Evolutionary conservation across 495 filamentous ascomycete genomes (phyloP), one percentile per base, ranked within the genome.

Genomic region (Amniculicola lignicola): DNA sequence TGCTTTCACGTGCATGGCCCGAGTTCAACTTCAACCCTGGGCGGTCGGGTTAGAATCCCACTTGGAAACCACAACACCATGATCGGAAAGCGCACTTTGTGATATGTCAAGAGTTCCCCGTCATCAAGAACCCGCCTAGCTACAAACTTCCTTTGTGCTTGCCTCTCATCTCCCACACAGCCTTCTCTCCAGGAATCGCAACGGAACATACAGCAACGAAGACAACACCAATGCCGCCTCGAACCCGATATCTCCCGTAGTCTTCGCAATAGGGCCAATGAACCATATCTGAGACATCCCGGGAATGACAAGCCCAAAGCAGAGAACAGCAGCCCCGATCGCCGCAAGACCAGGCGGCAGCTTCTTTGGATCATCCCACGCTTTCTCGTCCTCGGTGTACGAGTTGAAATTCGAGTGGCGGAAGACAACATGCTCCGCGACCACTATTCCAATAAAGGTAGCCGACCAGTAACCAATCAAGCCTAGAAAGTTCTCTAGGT

Each of bases 381-480:
- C 74, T 14, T 68, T 70, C 4, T 70, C 62, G 14, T 75, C 72
- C 43, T 80, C 81, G 4, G 67, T 62, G 1, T 61, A 59, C 29
- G 58, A 59, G 4, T 57, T 64, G 27, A 41, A 49, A 16, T 35
- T 39, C 11, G 54, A 43, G 2, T 40, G 35, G 14, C 77, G 68
- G 25, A 80, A 79, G 16, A 75, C 57, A 9, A 76, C 63, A 43
- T 79, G 76, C 57, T 82, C 79, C 2, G 70, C 70, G 2, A 77
- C 24, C 4, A 79, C 65, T 14, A 81, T 70, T 0, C 70, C 74
- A 28, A 79, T 66, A 45, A 79, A 82, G 0, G 77, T 76, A 1
- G 77, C 77, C 31, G 69, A 71, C 79, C 79, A 82, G 54, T 81
- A 82, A 7, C 73, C 78, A 24, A 82, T 81, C 29, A 81, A 61